Conservation (phyloP, 2,329 filamentous ascomycete genomes). For the Curvularia hawaiiensis region DNA sequence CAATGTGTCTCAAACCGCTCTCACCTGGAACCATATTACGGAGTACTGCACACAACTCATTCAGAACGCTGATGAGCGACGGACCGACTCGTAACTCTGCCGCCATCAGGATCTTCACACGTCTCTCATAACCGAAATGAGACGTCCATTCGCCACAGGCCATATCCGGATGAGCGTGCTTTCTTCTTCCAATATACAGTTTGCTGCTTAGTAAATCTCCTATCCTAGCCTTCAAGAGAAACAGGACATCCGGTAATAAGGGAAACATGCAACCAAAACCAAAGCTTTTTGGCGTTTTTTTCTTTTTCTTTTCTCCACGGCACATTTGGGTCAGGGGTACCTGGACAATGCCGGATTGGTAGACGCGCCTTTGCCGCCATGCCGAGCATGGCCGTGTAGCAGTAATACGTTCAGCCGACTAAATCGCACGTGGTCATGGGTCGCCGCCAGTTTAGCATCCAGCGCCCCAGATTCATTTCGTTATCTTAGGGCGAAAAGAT, state of each 20-base stretch:
- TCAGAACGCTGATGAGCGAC: background rate
- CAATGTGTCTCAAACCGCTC: constrained; percentile 3
- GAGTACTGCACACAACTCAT: background rate
- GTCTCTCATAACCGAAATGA: constrained; percentile 32
- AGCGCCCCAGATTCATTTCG: constrained; percentile 14
- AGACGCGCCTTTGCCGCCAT: constrained; percentile 23
- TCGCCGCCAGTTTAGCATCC: constrained; percentile 25
- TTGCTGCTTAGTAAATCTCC: constrained; percentile 10
- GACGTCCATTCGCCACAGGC: constrained; percentile 9
- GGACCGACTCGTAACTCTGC: constrained; percentile 4
- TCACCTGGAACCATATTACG: constrained; percentile 2
- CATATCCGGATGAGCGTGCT: constrained; percentile 20
- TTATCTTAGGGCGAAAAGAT: constrained; percentile 3
- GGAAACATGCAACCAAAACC: background rate
- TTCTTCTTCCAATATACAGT: constrained; percentile 5
- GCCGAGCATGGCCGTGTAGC: constrained; percentile 16
- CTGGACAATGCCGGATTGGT: constrained; percentile 4
- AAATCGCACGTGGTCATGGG: constrained; percentile 32
- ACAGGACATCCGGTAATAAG: background rate
- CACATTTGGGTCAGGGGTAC: constrained; percentile 10
- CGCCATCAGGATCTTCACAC: constrained; percentile 28
- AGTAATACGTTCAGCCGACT: constrained; percentile 18
- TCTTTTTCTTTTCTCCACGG: background rate
- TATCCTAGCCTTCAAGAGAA: background rate
- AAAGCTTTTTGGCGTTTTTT: background rate